A percentile compares a stretch with the other conserved stretches of the same genome.
Evolutionary conservation across 2,329 filamentous ascomycete genomes (phyloP).

Genomic region (Coleophoma cylindrospora): DNA sequence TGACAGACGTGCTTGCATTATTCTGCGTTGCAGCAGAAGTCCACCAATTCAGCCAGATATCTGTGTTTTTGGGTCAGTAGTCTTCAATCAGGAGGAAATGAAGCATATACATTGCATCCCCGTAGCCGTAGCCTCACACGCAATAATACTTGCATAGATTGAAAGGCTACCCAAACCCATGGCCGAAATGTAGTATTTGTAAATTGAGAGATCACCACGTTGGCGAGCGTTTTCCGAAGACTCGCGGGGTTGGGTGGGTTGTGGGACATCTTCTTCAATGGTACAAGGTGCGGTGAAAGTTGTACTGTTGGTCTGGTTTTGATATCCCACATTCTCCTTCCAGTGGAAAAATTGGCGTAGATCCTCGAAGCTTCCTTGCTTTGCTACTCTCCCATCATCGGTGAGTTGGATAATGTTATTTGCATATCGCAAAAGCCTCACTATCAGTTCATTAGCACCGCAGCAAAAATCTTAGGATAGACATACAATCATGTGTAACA

Average conservation of each 20-base stretch:
- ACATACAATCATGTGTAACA: conserved; percentile 25
- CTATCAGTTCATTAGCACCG: background rate
- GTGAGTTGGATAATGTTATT: conserved; percentile 8
- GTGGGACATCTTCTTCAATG: no score
- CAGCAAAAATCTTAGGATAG: no score
- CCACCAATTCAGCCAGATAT: conserved; percentile 3
- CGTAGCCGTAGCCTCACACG: conserved; percentile 6
- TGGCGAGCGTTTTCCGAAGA: conserved; percentile 4
- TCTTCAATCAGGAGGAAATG: background rate
- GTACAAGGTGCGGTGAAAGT: no score
- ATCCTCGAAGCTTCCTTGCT: conserved; percentile 7
- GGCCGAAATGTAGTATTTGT: conserved; percentile 13
- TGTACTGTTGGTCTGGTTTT: no score
- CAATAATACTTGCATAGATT: conserved; percentile 7
- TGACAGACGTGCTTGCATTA: background rate
- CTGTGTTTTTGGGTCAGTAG: background rate
- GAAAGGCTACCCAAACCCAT: conserved; percentile 7
- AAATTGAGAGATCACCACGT: conserved; percentile 11
- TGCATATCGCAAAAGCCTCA: conserved; percentile 11
- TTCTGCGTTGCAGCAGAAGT: background rate
- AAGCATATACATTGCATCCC: conserved; percentile 1
- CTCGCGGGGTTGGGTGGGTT: no score
- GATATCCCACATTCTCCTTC: no score
- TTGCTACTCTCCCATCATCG: background rate
- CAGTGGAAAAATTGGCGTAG: no score